Evolutionary conservation across 1,139 yeast species (phyloP).

Genomic region (Geotrichum australiense): DNA sequence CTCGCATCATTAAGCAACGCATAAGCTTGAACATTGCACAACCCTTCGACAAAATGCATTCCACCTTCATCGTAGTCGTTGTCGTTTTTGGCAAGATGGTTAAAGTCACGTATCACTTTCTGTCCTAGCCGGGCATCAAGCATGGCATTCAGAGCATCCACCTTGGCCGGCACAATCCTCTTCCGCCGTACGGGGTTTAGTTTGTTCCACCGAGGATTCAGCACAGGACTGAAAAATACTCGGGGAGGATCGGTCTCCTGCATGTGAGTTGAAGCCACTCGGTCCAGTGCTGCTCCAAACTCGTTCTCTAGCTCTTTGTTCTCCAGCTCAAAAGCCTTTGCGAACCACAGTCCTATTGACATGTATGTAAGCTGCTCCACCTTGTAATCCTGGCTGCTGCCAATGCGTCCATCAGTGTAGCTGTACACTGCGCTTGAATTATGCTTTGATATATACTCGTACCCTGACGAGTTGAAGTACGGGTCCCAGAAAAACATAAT

Average conservation of each 20-base stretch:
- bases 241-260: neutral
- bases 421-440: too few relatives aligned
- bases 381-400: too few relatives aligned
- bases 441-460: neutral
- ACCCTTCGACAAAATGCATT: slow-evolving; percentile 9
- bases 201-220: slow-evolving; percentile 5
- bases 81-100: neutral
- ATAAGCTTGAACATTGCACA: slow-evolving; percentile 13
- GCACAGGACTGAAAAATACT: slow-evolving; percentile 8
- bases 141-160: slow-evolving; percentile 3
- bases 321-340: slow-evolving; percentile 4
- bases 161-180: slow-evolving; percentile 3
- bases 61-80: slow-evolving; percentile 12
- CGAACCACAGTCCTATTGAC: slow-evolving; percentile 17
- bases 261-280: slow-evolving; percentile 1
- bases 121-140: slow-evolving; percentile 4
- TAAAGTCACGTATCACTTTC: slow-evolving; percentile 5
- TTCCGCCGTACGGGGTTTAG: slow-evolving; percentile 7
- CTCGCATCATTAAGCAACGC: too few relatives aligned
- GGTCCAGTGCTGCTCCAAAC: slow-evolving; percentile 10
- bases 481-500: slow-evolving; percentile 18
- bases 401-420: too few relatives aligned
- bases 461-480: slow-evolving; percentile 15
- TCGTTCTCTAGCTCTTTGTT: slow-evolving; percentile 6
- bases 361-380: slow-evolving; percentile 12